Conservation (phyloP, 106 monocot genomes). For the Dioscorea alata region DNA sequence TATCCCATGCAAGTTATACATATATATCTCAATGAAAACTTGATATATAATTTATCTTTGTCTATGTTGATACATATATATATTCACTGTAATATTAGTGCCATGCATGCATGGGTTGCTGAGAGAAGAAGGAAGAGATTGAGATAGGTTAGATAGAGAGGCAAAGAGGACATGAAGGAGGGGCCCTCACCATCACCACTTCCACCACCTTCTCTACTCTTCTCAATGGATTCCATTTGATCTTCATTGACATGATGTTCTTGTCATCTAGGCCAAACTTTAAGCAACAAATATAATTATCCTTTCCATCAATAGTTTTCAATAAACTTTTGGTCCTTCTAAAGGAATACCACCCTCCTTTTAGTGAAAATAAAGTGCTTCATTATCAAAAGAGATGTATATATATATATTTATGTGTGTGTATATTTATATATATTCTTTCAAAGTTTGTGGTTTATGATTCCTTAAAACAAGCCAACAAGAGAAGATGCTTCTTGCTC, state of each 20-base stretch:
- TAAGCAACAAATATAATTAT: conserved; percentile 9
- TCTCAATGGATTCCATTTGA: neutral
- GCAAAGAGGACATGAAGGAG: neutral
- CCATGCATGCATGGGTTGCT: neutral
- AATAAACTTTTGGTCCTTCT: no score
- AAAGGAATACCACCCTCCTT: no score
- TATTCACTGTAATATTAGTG: neutral
- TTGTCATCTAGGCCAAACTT: conserved; percentile 5
- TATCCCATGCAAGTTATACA: no score
- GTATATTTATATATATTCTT: neutral
- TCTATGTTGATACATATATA: no score
- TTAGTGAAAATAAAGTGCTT: no score
- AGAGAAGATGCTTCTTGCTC: conserved; percentile 3
- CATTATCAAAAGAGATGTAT: no score
- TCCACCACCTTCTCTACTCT: neutral
- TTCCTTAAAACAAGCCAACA: conserved; percentile 19
- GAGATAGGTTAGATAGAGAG: no score
- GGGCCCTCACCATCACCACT: neutral
- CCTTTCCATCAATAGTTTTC: neutral
- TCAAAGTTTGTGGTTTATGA: conserved; percentile 1
- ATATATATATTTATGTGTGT: no score
- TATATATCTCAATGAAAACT: no score
- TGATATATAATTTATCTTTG: no score
- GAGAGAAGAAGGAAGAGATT: neutral
- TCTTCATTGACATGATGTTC: conserved; percentile 1